These are phyloP conservation scores for Fusarium incarnatum DNA, from an alignment of 2,329 filamentous ascomycete species.

Conservation along the genomic window DNA sequence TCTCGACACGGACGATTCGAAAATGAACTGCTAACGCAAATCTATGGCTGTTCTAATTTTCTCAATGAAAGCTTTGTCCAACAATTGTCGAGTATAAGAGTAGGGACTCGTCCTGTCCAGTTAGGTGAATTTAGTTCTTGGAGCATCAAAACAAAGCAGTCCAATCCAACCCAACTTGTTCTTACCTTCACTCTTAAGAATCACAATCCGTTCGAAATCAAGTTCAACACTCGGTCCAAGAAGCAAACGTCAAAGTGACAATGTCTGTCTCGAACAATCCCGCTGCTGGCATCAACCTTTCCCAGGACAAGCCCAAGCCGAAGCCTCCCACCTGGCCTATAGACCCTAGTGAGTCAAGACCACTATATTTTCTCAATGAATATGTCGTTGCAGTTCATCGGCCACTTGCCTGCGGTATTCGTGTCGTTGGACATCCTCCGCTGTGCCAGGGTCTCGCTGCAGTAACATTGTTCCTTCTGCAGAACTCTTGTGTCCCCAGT, in stretches of 20 bases:
- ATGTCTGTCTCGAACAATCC: constrained; percentile 21
- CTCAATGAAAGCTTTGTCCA: not conserved
- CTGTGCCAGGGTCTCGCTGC: constrained; percentile 26
- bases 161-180: not conserved
- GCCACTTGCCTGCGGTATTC: not conserved
- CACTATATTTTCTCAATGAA: not conserved
- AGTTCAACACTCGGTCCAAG: not conserved
- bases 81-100: constrained; percentile 21
- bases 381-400: not conserved
- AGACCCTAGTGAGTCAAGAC: constrained; percentile 25
- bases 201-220: too few species aligned
- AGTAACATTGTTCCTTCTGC: constrained; percentile 10
- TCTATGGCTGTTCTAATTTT: not conserved
- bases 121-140: not conserved
- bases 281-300: constrained; percentile 3
- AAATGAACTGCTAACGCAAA: not conserved
- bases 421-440: constrained; percentile 9
- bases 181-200: not conserved
- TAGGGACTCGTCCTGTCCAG: not conserved
- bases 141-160: constrained; percentile 4
- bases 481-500: constrained; percentile 13
- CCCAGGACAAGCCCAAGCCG: constrained; percentile 21
- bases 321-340: constrained; percentile 24
- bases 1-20: not conserved
- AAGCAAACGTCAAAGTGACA: not conserved